phyloP scores from a whole-genome alignment of 2,329 filamentous ascomycete genomes.

The Incumbomyces delicatus region DNA sequence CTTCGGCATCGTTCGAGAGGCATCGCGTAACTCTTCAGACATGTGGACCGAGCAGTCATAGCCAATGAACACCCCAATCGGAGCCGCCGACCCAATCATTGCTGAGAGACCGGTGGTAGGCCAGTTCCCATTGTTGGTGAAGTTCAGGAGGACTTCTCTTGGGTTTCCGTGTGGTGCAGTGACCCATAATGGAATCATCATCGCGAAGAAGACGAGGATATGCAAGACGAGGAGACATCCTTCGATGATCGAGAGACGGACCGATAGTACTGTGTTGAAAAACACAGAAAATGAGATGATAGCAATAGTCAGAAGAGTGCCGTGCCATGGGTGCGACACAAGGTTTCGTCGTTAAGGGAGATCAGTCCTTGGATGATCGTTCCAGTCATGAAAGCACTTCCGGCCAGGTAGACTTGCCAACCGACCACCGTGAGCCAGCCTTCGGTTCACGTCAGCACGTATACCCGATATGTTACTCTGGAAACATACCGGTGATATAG shows the following conservation, averaged over 20 bases:
- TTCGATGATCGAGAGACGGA: constrained; percentile 19
- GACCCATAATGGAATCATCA: constrained; percentile 26
- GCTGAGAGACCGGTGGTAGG: constrained; percentile 31
- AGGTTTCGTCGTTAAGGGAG: constrained; percentile 17
- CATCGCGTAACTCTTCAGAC: constrained; percentile 33
- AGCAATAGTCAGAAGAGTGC: constrained; percentile 16
- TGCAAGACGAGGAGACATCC: constrained; percentile 25
- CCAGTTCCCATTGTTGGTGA: constrained; percentile 36
- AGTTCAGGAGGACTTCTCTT: constrained; percentile 37
- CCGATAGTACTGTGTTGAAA: constrained; percentile 15
- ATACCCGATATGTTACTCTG: constrained; percentile 10
- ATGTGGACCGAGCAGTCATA: constrained; percentile 38
- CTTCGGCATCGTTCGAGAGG: constrained; percentile 27
- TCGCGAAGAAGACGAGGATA: constrained; percentile 25
- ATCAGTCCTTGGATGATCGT: constrained; percentile 23
- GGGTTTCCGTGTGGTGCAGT: constrained; percentile 27
- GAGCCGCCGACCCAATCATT: constrained; percentile 32
- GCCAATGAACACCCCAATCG: constrained; percentile 33
- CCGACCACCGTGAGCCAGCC: constrained; percentile 36
- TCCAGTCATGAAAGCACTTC: constrained; percentile 27
- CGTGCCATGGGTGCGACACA: constrained; percentile 18
- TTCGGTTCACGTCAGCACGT: constrained; percentile 14
- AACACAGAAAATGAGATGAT: constrained; percentile 11
- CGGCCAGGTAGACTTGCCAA: constrained; percentile 38
- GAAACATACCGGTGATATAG: constrained; percentile 38